Evolutionary conservation across 345 rosid genomes (phyloP).

Genomic region (Citrus sinensis): DNA sequence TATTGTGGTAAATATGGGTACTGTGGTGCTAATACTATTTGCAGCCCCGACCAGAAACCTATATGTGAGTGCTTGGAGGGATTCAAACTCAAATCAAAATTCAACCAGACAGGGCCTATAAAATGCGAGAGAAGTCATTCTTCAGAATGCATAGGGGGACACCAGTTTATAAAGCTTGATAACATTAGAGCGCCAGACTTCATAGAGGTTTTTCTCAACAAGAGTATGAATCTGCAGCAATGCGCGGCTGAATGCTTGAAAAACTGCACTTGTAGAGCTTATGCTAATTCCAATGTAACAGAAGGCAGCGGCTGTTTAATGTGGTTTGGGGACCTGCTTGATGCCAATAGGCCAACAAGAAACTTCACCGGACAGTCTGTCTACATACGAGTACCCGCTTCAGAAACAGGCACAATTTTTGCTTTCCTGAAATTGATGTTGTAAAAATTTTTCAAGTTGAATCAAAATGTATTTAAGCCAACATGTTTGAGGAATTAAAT

Average conservation of each 20-base stretch:
- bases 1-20: neutral
- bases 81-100: neutral
- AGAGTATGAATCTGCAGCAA: neutral
- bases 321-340: neutral
- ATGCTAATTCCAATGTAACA: neutral
- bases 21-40: neutral
- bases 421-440: neutral
- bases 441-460: neutral
- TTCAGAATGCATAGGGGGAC: neutral
- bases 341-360: neutral
- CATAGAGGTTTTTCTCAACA: neutral
- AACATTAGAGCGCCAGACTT: neutral
- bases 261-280: neutral
- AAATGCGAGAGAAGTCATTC: neutral
- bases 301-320: neutral
- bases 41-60: too few species aligned
- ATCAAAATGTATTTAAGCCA: neutral
- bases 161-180: neutral
- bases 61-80: too few species aligned
- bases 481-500: neutral
- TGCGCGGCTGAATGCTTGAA: neutral
- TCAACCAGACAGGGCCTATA: neutral
- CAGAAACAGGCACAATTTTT: neutral
- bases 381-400: neutral
- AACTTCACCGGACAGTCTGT: neutral